phyloP scores from a whole-genome alignment of 768 basidiomycete species.

The Lactarius akahatsu region DNA sequence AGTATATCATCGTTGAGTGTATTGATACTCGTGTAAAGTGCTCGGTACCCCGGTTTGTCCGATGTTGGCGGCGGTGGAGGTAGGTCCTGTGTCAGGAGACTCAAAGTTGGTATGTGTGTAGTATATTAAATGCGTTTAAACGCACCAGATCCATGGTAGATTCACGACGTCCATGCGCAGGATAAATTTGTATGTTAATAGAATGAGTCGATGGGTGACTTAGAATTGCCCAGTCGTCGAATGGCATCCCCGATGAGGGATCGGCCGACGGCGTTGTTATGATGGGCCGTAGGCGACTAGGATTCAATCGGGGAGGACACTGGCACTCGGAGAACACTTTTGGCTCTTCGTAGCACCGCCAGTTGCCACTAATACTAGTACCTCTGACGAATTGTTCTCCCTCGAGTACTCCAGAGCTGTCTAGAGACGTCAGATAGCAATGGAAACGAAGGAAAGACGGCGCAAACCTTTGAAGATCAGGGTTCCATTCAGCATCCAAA shows the following conservation, averaged over 20 bases:
- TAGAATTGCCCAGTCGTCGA: neutral
- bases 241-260: neutral
- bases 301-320: neutral
- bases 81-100: too few species aligned
- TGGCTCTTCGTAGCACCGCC: neutral
- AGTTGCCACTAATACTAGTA: neutral
- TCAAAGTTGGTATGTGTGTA: too few species aligned
- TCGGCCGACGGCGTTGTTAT: neutral
- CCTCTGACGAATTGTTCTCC: slow-evolving; percentile 4
- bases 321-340: neutral
- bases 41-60: neutral
- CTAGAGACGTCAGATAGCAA: neutral
- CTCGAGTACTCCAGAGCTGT: slow-evolving; percentile 7
- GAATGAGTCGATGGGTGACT: neutral
- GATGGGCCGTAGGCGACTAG: neutral
- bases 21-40: too few species aligned
- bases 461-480: too few species aligned
- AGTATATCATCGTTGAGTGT: too few species aligned
- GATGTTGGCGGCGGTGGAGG: neutral
- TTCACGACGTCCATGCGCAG: neutral
- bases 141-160: neutral
- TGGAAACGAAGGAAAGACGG: neutral
- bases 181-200: neutral
- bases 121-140: neutral
- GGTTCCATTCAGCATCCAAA: too few species aligned